Conservation (phyloP, 2,329 filamentous ascomycete species). For the Neospermospora avenae region DNA sequence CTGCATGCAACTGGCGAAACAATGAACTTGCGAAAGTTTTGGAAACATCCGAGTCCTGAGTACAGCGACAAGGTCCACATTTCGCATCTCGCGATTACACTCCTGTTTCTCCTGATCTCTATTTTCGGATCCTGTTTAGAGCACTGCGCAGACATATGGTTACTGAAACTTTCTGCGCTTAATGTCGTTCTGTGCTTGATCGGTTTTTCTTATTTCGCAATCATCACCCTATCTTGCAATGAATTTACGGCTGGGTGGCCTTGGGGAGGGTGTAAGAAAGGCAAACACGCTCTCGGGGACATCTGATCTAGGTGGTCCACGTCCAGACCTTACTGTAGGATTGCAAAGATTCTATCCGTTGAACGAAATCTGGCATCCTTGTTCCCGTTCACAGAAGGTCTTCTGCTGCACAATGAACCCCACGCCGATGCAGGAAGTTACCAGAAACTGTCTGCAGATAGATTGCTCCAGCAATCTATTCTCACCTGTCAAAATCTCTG, state of each 20-base stretch:
- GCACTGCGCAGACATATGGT: neutral
- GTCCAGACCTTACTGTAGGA: neutral
- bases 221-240: neutral
- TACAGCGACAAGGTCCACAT: neutral
- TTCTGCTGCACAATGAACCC: neutral
- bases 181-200: neutral
- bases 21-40: neutral
- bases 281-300: neutral
- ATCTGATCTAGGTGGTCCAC: neutral
- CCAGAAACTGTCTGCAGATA: no score
- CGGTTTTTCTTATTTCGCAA: neutral
- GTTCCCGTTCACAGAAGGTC: neutral
- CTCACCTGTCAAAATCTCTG: neutral
- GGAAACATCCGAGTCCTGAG: neutral
- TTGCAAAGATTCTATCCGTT: neutral
- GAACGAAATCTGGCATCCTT: neutral
- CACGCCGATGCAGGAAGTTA: neutral
- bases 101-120: neutral
- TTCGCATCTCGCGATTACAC: neutral
- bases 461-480: neutral
- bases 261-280: neutral
- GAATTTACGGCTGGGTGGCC: neutral
- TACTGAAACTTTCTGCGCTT: neutral
- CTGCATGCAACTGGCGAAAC: neutral
- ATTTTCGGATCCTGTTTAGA: neutral